These are phyloP conservation scores for Melastoma malabathricum DNA, from an alignment of 345 rosid species.

Conservation along the genomic window DNA sequence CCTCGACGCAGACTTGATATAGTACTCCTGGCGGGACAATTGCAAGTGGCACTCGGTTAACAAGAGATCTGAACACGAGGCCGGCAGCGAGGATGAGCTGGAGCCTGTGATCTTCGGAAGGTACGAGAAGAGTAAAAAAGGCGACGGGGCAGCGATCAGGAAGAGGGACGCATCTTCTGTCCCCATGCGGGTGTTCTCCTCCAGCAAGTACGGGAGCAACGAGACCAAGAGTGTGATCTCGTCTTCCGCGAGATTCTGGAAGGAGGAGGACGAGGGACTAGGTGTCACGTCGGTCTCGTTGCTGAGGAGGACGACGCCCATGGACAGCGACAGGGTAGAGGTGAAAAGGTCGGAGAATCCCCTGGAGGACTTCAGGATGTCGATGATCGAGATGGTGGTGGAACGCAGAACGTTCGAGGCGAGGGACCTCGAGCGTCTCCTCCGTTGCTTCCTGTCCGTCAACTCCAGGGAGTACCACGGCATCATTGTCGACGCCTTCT, in stretches of 20 bases:
- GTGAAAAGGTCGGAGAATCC: slow-evolving; percentile 45
- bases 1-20: not conserved
- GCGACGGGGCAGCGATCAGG: too few relatives aligned
- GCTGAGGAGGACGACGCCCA: slow-evolving; percentile 6
- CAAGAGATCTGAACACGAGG: slow-evolving; percentile 8
- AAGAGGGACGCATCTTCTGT: too few relatives aligned
- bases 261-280: slow-evolving; percentile 11
- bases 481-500: slow-evolving; percentile 37
- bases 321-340: slow-evolving; percentile 9
- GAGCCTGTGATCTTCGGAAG: not conserved
- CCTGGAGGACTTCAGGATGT: slow-evolving; percentile 38
- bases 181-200: too few relatives aligned
- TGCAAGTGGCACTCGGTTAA: slow-evolving; percentile 5
- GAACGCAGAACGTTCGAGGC: slow-evolving; percentile 35
- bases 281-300: slow-evolving; percentile 6
- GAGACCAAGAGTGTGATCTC: slow-evolving; percentile 10
- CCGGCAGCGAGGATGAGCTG: slow-evolving; percentile 3
- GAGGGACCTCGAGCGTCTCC: slow-evolving; percentile 34
- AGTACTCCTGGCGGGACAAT: slow-evolving; percentile 2
- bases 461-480: slow-evolving; percentile 34
- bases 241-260: slow-evolving; percentile 18
- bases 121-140: too few relatives aligned
- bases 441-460: slow-evolving; percentile 39
- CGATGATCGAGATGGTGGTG: slow-evolving; percentile 56
- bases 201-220: not conserved